Percentiles rank a stretch among this genome's conserved stretches.
These are phyloP conservation scores for Phytophthora meadii DNA, from an alignment of 352 stramenopile genomes.

Conservation along the genomic window DNA sequence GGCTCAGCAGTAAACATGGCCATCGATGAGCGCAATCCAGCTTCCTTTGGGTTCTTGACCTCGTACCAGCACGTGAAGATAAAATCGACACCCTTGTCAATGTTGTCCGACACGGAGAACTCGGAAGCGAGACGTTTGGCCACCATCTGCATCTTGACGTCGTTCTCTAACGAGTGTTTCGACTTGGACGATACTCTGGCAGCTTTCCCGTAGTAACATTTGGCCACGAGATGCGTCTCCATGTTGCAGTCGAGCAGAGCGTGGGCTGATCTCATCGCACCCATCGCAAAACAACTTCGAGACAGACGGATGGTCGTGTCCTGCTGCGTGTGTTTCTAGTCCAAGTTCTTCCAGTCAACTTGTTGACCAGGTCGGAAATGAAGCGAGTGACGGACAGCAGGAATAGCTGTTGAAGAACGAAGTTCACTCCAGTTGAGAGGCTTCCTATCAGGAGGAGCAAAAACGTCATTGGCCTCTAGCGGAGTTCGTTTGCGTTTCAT, in stretches of 20 bases:
- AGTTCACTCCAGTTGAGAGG: constrained; percentile 30
- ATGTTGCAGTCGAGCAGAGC: constrained; percentile 46
- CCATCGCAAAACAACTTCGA: constrained; percentile 40
- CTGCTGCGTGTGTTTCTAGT: constrained; percentile 45
- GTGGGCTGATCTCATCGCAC: constrained; percentile 45
- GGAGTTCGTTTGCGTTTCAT: not conserved
- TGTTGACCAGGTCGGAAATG: constrained; percentile 31
- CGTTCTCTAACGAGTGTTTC: constrained; percentile 19
- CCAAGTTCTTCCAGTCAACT: constrained; percentile 38
- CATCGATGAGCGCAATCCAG: constrained; percentile 24
- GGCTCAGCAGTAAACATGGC: constrained; percentile 47
- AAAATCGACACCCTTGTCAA: constrained; percentile 47
- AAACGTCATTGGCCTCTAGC: not conserved
- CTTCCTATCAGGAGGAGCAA: not conserved
- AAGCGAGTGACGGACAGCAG: constrained; percentile 42
- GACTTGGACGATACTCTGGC: constrained; percentile 2
- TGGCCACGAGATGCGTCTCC: constrained; percentile 39
- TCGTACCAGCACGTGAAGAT: constrained; percentile 57
- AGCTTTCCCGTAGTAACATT: constrained; percentile 45
- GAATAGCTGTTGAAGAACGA: constrained; percentile 5
- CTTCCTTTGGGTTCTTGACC: constrained; percentile 25
- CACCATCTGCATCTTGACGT: constrained; percentile 50
- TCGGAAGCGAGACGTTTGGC: constrained; percentile 43
- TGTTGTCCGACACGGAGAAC: constrained; percentile 35
- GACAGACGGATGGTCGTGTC: constrained; percentile 42